phyloP scores from a whole-genome alignment of 257 asterid genomes.

The Thymus mandschuricus region DNA sequence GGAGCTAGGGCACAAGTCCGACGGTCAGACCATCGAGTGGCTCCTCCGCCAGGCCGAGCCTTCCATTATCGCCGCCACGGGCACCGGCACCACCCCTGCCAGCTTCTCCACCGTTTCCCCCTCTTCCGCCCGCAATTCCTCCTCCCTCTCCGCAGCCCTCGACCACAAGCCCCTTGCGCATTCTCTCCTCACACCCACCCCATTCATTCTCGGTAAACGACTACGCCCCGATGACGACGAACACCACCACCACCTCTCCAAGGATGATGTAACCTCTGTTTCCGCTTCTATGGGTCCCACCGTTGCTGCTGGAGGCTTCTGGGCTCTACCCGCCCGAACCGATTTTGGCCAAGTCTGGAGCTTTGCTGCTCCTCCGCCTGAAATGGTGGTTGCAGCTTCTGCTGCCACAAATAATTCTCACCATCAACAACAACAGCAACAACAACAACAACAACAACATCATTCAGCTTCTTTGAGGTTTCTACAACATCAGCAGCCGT shows the following conservation, averaged over 20 bases:
- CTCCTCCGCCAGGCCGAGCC: slow-evolving; percentile 98
- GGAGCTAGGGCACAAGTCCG: slow-evolving; percentile 96
- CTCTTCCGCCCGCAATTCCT: slow-evolving; percentile 37
- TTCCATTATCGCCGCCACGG: slow-evolving; percentile 93
- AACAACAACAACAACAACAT: slow-evolving; percentile 39
- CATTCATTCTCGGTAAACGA: slow-evolving; percentile 88
- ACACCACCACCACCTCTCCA: slow-evolving; percentile 45
- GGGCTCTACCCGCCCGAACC: slow-evolving; percentile 85
- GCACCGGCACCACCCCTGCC: slow-evolving; percentile 94
- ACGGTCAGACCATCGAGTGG: slow-evolving; percentile 97
- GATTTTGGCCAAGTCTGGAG: slow-evolving; percentile 97
- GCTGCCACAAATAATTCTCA: slow-evolving; percentile 34
- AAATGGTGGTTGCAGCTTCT: slow-evolving; percentile 56
- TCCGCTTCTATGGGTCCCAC: slow-evolving; percentile 47
- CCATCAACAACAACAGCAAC: slow-evolving; percentile 47
- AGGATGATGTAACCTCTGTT: slow-evolving; percentile 57
- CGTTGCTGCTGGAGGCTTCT: slow-evolving; percentile 70
- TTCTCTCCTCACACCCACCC: slow-evolving; percentile 62
- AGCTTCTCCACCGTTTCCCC: slow-evolving; percentile 70
- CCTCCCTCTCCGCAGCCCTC: slow-evolving; percentile 48
- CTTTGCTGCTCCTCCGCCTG: slow-evolving; percentile 73
- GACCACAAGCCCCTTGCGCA: slow-evolving; percentile 68
- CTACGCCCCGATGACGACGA: slow-evolving; percentile 74
- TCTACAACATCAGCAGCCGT: slow-evolving; percentile 68
- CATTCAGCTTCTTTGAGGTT: slow-evolving; percentile 68